Evolutionary conservation across 768 basidiomycete species (phyloP).

Genomic region (Leccinum ochraceum): DNA sequence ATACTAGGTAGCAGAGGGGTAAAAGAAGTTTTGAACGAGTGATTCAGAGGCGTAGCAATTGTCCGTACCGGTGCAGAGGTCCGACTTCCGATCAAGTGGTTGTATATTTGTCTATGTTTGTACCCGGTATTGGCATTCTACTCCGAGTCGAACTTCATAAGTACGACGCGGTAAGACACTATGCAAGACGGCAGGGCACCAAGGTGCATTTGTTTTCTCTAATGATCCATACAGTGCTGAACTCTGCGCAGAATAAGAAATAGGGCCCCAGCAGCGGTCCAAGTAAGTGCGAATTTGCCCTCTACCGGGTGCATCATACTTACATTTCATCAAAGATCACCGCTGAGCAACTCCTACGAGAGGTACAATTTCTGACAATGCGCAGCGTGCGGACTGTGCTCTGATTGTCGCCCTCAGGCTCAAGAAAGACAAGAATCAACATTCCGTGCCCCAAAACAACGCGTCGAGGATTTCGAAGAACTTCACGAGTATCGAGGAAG

Average conservation of each 20-base stretch:
- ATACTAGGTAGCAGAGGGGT: conserved; percentile 43
- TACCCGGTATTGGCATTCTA: not conserved
- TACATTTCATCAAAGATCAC: conserved; percentile 68
- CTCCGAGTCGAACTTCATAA: conserved; percentile 1
- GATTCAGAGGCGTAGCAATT: not conserved
- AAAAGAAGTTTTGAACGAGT: conserved; percentile 18
- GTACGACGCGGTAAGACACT: conserved; percentile 3
- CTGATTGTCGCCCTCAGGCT: conserved; percentile 51
- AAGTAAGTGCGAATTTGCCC: conserved; percentile 48
- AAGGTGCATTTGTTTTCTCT: conserved; percentile 44
- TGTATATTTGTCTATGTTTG: conserved; percentile 23
- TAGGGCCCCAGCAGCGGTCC: conserved; percentile 90
- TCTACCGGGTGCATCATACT: conserved; percentile 8
- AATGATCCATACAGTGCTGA: not conserved
- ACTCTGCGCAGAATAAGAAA: conserved; percentile 79
- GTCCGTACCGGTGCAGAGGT: not conserved
- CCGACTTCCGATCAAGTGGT: not conserved
- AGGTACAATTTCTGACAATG: conserved; percentile 47
- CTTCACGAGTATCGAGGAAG: conserved; percentile 88
- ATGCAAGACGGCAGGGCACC: conserved; percentile 87
- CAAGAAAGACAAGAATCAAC: conserved; percentile 96
- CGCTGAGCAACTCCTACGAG: conserved; percentile 95
- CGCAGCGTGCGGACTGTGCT: not conserved
- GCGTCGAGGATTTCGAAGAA: conserved; percentile 94
- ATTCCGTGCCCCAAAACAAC: conserved; percentile 90